Percentiles rank a stretch among this genome's conserved stretches.
Conservation (phyloP, 345 rosid genomes). For the Trapa incisa region DNA sequence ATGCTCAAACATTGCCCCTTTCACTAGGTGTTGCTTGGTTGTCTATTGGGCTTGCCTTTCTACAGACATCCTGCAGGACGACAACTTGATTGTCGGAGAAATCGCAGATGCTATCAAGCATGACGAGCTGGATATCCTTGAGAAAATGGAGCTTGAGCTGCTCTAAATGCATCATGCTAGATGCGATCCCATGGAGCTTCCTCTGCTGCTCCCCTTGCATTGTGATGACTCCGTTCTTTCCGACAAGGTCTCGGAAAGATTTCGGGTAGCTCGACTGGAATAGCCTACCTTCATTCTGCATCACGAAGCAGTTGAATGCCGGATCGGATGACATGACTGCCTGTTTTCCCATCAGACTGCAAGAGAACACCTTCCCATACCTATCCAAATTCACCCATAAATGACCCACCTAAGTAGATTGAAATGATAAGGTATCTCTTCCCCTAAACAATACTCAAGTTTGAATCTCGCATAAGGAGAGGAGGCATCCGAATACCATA, state of each 20-base stretch:
- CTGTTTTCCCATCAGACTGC: slow-evolving; percentile 65
- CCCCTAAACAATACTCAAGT: too few species aligned
- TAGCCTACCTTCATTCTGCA: slow-evolving; percentile 72
- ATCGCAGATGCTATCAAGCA: slow-evolving; percentile 31
- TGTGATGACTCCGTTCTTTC: slow-evolving; percentile 70
- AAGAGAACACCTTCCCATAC: slow-evolving; percentile 66
- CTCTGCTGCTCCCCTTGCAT: slow-evolving; percentile 70
- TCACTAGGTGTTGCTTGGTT: too few species aligned
- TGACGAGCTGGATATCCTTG: slow-evolving; percentile 43
- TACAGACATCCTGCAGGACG: slow-evolving; percentile 66
- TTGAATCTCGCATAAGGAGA: too few species aligned
- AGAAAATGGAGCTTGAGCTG: slow-evolving; percentile 60
- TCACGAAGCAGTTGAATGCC: slow-evolving; percentile 46
- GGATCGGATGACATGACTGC: slow-evolving; percentile 75
- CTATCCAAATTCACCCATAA: slow-evolving; percentile 12
- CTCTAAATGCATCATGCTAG: slow-evolving; percentile 65
- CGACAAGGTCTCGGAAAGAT: slow-evolving; percentile 75
- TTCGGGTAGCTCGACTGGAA: slow-evolving; percentile 83
- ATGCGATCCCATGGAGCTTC: slow-evolving; percentile 67
- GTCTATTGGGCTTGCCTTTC: slow-evolving; percentile 41
- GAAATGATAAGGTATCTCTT: too few species aligned
- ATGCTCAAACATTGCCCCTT: too few species aligned
- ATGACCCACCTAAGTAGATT: too few species aligned
- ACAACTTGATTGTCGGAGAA: slow-evolving; percentile 38
- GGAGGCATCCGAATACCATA: too few species aligned